Percentiles rank a stretch among this genome's conserved stretches.
Evolutionary conservation across 441 rosid species (phyloP).

Genomic region (Populus hybrid): DNA sequence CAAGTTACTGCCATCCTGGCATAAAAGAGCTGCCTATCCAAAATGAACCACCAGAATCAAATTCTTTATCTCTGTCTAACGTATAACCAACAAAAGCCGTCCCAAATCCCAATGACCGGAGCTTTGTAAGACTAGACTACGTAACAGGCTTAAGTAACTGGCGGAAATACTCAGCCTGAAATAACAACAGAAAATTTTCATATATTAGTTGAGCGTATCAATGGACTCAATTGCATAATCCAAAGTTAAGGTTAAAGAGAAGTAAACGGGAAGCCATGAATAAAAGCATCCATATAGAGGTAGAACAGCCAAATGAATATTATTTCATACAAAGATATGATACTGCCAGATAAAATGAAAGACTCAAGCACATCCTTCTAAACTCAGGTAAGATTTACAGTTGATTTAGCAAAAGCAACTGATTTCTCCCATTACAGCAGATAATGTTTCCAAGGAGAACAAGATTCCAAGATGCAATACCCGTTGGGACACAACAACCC

Average conservation of each 20-base stretch:
- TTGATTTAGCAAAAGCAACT: background rate
- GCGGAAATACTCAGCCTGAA: conserved; percentile 52
- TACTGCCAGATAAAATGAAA: background rate
- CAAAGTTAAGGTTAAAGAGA: background rate
- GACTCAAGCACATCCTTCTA: background rate
- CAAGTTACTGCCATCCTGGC: conserved; percentile 38
- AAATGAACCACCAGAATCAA: conserved; percentile 38
- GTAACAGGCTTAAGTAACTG: too few relatives aligned
- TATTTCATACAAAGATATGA: background rate
- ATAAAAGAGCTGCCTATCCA: conserved; percentile 37
- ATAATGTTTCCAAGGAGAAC: background rate
- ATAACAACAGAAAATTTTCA: conserved; percentile 15
- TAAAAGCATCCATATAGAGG: background rate
- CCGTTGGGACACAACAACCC: background rate
- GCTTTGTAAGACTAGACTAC: conserved; percentile 45
- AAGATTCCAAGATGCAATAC: background rate
- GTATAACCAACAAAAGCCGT: conserved; percentile 34
- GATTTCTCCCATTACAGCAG: background rate
- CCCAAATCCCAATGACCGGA: conserved; percentile 39
- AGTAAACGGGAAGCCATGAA: background rate
- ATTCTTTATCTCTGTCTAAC: conserved; percentile 33
- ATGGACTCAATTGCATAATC: background rate
- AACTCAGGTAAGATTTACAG: background rate
- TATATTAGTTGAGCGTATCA: background rate
- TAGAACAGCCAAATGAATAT: background rate